Conservation (phyloP, 1,139 yeast species). For the Pichia norvegensis region DNA sequence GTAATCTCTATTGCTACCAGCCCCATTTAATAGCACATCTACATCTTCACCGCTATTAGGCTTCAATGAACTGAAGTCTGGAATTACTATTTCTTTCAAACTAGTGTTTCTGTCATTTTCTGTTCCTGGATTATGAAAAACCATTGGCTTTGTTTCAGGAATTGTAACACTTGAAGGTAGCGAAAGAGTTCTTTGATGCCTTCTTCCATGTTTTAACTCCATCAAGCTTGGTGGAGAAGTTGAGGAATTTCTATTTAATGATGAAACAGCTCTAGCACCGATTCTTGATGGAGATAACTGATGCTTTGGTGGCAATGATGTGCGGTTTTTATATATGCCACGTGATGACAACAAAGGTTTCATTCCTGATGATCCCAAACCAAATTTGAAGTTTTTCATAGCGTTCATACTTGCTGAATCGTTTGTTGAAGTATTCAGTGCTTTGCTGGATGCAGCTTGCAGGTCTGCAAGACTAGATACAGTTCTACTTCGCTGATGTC, state of each 20-base stretch:
- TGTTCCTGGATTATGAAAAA: constrained; percentile 10
- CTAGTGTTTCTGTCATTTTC: neutral
- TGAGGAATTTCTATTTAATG: constrained; percentile 30
- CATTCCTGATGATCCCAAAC: constrained; percentile 25
- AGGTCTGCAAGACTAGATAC: constrained; percentile 14
- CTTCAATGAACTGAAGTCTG: neutral
- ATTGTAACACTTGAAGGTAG: constrained; percentile 29
- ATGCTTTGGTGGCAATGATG: constrained; percentile 30
- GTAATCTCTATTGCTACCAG: neutral
- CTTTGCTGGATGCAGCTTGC: neutral
- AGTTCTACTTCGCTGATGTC: constrained; percentile 17
- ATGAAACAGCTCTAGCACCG: constrained; percentile 67
- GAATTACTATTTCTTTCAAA: constrained; percentile 4
- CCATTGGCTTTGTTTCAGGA: constrained; percentile 23
- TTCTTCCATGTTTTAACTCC: constrained; percentile 22
- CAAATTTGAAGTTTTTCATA: constrained; percentile 38
- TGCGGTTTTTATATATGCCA: constrained; percentile 13
- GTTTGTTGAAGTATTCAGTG: constrained; percentile 21
- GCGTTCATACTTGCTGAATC: constrained; percentile 21
- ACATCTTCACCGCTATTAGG: neutral
- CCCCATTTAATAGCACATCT: constrained; percentile 5
- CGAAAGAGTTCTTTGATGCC: constrained; percentile 25
- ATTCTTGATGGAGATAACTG: constrained; percentile 63
- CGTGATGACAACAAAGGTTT: constrained; percentile 7
- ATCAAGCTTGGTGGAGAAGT: constrained; percentile 9